phyloP scores from a whole-genome alignment of 2,329 filamentous ascomycete genomes.

The Parascedosporium putredinis region DNA sequence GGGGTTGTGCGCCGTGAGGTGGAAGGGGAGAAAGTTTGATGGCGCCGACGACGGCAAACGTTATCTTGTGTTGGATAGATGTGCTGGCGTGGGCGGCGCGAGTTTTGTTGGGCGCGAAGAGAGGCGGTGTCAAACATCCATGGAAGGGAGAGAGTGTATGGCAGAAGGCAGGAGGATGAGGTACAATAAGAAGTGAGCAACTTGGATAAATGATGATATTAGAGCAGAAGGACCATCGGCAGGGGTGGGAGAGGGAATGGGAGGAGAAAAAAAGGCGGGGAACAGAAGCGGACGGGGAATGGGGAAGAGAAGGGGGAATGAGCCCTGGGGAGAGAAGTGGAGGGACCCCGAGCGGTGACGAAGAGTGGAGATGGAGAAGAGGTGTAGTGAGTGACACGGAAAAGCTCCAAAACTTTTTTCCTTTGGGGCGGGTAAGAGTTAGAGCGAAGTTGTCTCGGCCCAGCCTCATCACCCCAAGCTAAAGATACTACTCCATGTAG shows the following conservation, averaged over 20 bases:
- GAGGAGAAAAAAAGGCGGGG: constrained; percentile 1
- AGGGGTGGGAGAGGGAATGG: background rate
- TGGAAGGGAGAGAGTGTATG: background rate
- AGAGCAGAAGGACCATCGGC: background rate
- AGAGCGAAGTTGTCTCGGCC: background rate
- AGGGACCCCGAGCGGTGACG: background rate
- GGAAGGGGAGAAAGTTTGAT: background rate
- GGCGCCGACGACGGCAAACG: background rate
- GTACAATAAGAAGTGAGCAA: background rate
- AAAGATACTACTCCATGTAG: background rate
- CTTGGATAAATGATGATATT: constrained; percentile 1
- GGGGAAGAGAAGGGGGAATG: background rate
- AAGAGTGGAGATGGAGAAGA: background rate
- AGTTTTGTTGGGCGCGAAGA: background rate
- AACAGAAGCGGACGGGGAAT: constrained; percentile 4
- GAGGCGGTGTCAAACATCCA: background rate
- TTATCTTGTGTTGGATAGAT: background rate
- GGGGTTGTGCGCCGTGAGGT: background rate
- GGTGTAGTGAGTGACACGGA: background rate
- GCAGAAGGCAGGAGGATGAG: background rate
- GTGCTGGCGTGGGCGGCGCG: background rate
- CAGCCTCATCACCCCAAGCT: background rate
- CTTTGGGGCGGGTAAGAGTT: background rate
- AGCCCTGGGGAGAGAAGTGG: background rate
- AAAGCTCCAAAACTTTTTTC: constrained; percentile 3